Evolutionary conservation across 2,329 filamentous ascomycete genomes (phyloP), one percentile per base, ranked within the genome.

Genomic region (Penicillium sp.): DNA sequence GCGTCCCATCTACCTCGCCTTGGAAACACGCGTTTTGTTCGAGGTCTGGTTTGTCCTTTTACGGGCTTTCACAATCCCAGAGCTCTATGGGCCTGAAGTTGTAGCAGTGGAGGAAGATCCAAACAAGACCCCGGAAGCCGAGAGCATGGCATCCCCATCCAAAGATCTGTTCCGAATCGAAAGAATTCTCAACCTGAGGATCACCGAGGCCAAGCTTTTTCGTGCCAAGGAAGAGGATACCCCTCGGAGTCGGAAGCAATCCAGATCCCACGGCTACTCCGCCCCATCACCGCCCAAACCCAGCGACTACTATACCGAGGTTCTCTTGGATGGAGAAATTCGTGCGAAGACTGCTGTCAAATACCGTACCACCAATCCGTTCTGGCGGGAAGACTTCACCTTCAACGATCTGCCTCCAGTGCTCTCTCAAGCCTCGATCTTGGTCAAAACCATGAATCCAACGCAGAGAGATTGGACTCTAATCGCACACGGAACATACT

Each of bases 21-120:
- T 97, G 37, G 93, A 97, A 61, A 92, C 85, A 21, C 84, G 92
- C 34, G 85, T 96, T 6, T 79, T 96, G n/a, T 96, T 95, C 64
- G 94, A 99, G 69, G 94, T 97, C 10, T 99, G 94, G 94, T 93
- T 96, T 64, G 92, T 96, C 6, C 78, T 99, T 8, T 73, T 99
- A 24, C 85, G 93, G 56, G 91, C 93, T 0, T 97, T 97, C 70
- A 91, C 93, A 0, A 87, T 96, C 39, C 93, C 94, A 0, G 91
- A 97, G 63, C 80, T 97, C 10, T 97, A 96, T 67, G 90, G 86
- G 2, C 82, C 83, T n/a, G 80, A 82, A 51, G 60, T 59, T 13
- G 49, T 63, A 8, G 46, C 59, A 49, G 68, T 84, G 13, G 78
- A 83, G 33, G 68, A 85, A 10, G 79, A 85, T 40, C 62, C 77